Percentiles rank a stretch among this genome's conserved stretches.
Evolutionary conservation across 1,284 basidiomycete species (phyloP).

Genomic region (Marasmius sp.): DNA sequence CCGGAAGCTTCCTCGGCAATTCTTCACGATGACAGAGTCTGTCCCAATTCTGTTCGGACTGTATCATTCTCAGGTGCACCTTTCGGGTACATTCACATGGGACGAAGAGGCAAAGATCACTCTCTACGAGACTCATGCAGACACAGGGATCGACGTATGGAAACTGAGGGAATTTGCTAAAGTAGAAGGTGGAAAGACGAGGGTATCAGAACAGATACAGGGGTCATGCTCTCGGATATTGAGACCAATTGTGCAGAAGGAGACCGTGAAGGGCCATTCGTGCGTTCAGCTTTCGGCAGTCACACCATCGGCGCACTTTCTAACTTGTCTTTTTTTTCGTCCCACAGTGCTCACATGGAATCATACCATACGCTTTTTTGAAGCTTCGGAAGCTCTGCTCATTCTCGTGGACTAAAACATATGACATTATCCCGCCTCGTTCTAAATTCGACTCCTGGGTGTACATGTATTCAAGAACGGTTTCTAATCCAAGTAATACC

Average conservation of each 20-base stretch:
- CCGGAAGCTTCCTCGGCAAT: constrained; percentile 25
- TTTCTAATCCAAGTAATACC: constrained; percentile 4
- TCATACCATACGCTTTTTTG: constrained; percentile 25
- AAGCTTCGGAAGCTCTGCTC: neutral
- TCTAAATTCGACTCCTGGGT: too few species aligned
- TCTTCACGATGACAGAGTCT: constrained; percentile 31
- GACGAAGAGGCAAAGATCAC: constrained; percentile 24
- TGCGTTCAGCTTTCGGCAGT: constrained; percentile 16
- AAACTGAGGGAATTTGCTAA: constrained; percentile 31
- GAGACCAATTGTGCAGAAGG: constrained; percentile 26
- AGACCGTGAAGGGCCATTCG: constrained; percentile 26
- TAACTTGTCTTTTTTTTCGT: neutral
- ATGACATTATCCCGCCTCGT: too few species aligned
- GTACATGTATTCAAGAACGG: neutral
- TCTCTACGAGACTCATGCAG: constrained; percentile 30
- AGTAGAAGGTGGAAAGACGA: constrained; percentile 23
- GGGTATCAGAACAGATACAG: constrained; percentile 30
- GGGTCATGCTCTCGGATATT: constrained; percentile 29
- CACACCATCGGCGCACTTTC: neutral
- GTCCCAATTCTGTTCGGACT: constrained; percentile 32
- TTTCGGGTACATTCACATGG: constrained; percentile 34
- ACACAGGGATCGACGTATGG: constrained; percentile 28
- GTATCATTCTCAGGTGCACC: constrained; percentile 22
- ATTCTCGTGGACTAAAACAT: too few species aligned
- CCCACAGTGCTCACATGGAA: constrained; percentile 30